Conservation (phyloP, 177 flowering plant species). For the Vitis hybrid region DNA sequence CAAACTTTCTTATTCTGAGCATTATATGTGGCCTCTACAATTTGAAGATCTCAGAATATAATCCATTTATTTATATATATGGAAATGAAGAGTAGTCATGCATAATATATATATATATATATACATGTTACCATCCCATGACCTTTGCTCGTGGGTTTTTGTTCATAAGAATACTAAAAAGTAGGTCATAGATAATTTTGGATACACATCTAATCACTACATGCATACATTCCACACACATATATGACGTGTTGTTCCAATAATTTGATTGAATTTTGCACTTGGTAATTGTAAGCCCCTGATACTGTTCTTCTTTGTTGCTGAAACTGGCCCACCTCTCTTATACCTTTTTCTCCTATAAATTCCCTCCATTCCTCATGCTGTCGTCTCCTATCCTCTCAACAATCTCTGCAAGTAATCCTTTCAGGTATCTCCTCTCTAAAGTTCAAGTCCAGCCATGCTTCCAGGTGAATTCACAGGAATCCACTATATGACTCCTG, state of each 20-base stretch:
- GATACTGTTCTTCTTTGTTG: conserved; percentile 25
- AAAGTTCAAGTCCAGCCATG: conserved; percentile 29
- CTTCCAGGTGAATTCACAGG: conserved; percentile 41
- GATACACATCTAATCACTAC: conserved; percentile 8
- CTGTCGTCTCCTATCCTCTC: conserved; percentile 16
- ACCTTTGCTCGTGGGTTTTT: not conserved
- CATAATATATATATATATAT: no score
- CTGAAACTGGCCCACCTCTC: conserved; percentile 35
- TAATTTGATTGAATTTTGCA: conserved; percentile 2
- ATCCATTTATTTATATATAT: no score
- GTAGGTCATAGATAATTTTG: not conserved
- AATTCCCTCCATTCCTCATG: conserved; percentile 30
- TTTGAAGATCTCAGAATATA: no score
- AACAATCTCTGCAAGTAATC: conserved; percentile 9
- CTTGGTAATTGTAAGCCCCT: conserved; percentile 29
- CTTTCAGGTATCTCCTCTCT: not conserved
- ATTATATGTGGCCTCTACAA: conserved; percentile 7
- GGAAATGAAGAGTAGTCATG: no score
- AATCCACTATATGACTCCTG: conserved; percentile 34
- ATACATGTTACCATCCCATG: no score
- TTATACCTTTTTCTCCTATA: conserved; percentile 32
- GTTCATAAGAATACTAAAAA: not conserved
- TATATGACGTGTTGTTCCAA: conserved; percentile 12
- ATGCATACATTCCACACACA: conserved; percentile 2
- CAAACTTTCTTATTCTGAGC: conserved; percentile 13